Evolutionary conservation across 352 stramenopile genomes (phyloP).

Genomic region (Blastocystis sp.): DNA sequence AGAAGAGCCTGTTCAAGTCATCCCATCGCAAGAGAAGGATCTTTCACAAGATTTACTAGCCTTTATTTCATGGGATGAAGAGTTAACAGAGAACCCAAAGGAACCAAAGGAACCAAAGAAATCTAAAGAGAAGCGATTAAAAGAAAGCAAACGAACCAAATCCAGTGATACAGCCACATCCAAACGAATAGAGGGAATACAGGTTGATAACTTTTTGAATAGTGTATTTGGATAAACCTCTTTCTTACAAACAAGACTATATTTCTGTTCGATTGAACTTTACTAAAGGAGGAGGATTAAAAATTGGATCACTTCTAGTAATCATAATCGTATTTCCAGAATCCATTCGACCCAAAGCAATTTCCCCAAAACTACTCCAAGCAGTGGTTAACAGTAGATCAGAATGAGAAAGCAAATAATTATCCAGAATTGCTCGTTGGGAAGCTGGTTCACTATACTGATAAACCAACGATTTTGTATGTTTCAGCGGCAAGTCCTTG

Average conservation of each 20-base stretch:
- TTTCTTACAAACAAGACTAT: neutral
- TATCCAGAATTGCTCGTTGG: constrained; percentile 38
- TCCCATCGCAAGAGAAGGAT: neutral
- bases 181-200: neutral
- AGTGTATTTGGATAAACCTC: neutral
- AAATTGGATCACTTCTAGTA: constrained; percentile 15
- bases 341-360: constrained; percentile 9
- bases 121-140: too few relatives aligned
- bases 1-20: neutral
- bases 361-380: constrained; percentile 57
- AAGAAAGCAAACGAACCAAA: neutral
- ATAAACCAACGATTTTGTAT: neutral
- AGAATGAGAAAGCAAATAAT: constrained; percentile 22
- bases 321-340: constrained; percentile 22
- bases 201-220: neutral
- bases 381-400: constrained; percentile 22
- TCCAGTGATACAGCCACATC: neutral
- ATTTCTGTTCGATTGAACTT: neutral
- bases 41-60: neutral
- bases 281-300: neutral
- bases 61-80: constrained; percentile 48
- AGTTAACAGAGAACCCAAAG: too few relatives aligned
- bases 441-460: neutral
- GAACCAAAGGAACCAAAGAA: neutral
- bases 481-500: neutral